Evolutionary conservation across 2,329 filamentous ascomycete genomes (phyloP).

Genomic region (Diaporthe vaccinii): DNA sequence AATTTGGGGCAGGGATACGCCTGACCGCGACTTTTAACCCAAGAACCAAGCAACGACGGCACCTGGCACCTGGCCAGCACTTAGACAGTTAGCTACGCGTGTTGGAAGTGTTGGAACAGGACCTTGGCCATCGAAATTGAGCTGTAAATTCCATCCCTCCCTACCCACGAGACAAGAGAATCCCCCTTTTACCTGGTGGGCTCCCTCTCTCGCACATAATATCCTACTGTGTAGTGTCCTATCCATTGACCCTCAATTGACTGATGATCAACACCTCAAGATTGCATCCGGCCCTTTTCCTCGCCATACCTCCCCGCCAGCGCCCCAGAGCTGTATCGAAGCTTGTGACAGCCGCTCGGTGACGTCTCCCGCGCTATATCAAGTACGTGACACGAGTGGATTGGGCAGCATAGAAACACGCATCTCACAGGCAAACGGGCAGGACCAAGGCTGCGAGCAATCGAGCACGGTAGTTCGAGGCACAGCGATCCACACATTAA

Average conservation of each 20-base stretch:
- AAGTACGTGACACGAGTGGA: conserved; percentile 6
- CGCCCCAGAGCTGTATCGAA: neutral
- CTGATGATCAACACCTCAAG: neutral
- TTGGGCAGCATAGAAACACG: conserved; percentile 14
- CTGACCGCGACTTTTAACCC: conserved; percentile 30
- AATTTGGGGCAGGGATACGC: conserved; percentile 35
- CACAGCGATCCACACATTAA: conserved; percentile 4
- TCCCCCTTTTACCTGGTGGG: neutral
- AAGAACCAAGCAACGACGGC: neutral
- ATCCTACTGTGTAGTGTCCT: neutral
- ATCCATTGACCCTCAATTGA: neutral
- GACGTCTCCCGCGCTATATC: neutral
- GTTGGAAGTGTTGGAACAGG: neutral
- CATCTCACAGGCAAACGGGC: conserved; percentile 7
- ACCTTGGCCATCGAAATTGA: conserved; percentile 19
- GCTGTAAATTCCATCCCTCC: conserved; percentile 22
- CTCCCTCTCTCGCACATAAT: conserved; percentile 21
- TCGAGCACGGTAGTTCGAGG: neutral
- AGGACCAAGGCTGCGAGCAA: neutral
- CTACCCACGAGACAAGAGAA: neutral
- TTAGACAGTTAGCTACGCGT: conserved; percentile 18
- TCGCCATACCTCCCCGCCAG: neutral
- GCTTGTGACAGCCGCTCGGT: conserved; percentile 19
- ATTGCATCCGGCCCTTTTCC: neutral
- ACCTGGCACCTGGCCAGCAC: neutral